phyloP scores from a whole-genome alignment of 495 filamentous ascomycete species.

The Xylaria bambusicola region DNA sequence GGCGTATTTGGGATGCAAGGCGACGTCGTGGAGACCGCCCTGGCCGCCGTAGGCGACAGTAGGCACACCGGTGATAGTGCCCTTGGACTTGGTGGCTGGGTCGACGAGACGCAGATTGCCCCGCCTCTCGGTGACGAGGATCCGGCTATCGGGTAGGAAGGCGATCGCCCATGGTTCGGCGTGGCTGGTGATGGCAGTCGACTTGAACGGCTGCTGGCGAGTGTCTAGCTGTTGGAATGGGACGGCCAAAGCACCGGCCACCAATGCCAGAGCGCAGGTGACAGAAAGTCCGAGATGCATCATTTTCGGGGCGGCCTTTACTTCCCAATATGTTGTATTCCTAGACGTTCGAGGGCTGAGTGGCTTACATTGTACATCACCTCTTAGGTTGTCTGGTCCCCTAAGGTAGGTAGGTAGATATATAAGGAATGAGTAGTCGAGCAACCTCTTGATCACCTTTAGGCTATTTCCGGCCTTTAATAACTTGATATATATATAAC shows the following conservation, averaged over 20 bases:
- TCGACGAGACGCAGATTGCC: slow-evolving; percentile 38
- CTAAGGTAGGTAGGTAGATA: slow-evolving; percentile 29
- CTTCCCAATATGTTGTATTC: slow-evolving; percentile 32
- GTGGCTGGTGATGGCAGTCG: slow-evolving; percentile 34
- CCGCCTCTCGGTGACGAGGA: slow-evolving; percentile 40
- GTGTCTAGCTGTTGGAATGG: slow-evolving; percentile 33
- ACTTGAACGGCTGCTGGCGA: slow-evolving; percentile 36
- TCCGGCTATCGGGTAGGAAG: slow-evolving; percentile 39
- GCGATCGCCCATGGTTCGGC: slow-evolving; percentile 39
- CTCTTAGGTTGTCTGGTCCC: slow-evolving; percentile 26
- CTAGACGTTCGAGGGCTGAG: slow-evolving; percentile 30
- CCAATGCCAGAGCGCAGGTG: slow-evolving; percentile 36
- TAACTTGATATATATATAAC: slow-evolving; percentile 27
- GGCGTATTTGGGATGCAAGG: slow-evolving; percentile 37
- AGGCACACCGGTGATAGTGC: slow-evolving; percentile 38
- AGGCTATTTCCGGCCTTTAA: slow-evolving; percentile 34
- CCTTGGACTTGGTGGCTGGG: slow-evolving; percentile 34
- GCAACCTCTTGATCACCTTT: slow-evolving; percentile 30
- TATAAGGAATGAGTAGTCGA: slow-evolving; percentile 35
- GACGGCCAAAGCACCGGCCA: slow-evolving; percentile 34
- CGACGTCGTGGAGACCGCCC: slow-evolving; percentile 40
- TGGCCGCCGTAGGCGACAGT: slow-evolving; percentile 38
- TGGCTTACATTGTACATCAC: slow-evolving; percentile 28
- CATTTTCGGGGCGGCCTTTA: slow-evolving; percentile 32
- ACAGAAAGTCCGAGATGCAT: slow-evolving; percentile 38